A percentile compares a stretch with the other conserved stretches of the same genome.
phyloP scores from a whole-genome alignment of 495 filamentous ascomycete genomes.

The Niebla homalea region DNA sequence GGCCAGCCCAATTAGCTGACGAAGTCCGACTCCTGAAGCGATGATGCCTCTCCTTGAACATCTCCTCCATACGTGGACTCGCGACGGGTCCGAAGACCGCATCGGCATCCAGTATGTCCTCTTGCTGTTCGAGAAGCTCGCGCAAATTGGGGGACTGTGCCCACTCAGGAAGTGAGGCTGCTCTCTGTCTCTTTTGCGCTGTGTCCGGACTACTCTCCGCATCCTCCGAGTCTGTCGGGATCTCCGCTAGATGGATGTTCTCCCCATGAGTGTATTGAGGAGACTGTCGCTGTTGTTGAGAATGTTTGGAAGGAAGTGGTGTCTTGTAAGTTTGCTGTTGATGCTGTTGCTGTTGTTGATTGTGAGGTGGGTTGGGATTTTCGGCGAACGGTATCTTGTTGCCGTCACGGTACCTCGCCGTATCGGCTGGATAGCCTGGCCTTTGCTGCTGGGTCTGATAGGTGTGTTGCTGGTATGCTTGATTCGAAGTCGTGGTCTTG shows the following conservation, averaged over 20 bases:
- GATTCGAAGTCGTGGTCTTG: constrained; percentile 17
- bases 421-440: constrained; percentile 54
- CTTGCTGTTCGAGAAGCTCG: constrained; percentile 55
- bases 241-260: constrained; percentile 79
- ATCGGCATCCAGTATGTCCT: constrained; percentile 63
- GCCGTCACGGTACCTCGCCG: constrained; percentile 71
- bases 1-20: constrained; percentile 78
- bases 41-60: constrained; percentile 76
- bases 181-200: constrained; percentile 51
- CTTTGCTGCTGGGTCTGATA: constrained; percentile 42
- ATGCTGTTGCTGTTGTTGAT: constrained; percentile 24
- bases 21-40: constrained; percentile 79
- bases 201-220: constrained; percentile 79
- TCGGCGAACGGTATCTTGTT: constrained; percentile 73
- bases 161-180: constrained; percentile 52
- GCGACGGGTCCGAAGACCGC: constrained; percentile 79
- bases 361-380: constrained; percentile 39
- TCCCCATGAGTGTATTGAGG: constrained; percentile 51
- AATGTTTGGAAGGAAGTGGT: constrained; percentile 33
- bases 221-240: constrained; percentile 80
- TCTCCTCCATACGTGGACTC: constrained; percentile 83
- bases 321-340: constrained; percentile 29
- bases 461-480: constrained; percentile 28
- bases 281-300: constrained; percentile 63
- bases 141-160: constrained; percentile 70